phyloP scores from a whole-genome alignment of 331 rosid genomes.

The Saraca asoca region DNA sequence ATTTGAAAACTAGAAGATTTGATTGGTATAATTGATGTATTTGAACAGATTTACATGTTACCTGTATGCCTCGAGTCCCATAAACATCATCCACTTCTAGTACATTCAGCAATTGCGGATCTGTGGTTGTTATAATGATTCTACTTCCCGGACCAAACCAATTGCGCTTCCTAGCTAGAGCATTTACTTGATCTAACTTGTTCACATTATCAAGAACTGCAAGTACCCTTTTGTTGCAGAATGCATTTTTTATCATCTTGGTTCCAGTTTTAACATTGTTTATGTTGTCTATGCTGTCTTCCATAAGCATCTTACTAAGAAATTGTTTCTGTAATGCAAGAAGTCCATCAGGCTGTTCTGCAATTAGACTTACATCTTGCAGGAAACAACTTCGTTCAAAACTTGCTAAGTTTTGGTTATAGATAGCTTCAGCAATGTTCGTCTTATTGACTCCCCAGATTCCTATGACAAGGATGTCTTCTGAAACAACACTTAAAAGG shows the following conservation, averaged over 20 bases:
- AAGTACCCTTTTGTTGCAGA: constrained; percentile 19
- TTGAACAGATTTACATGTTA: not conserved
- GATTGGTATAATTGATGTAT: too few relatives aligned
- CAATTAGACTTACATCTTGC: constrained; percentile 1
- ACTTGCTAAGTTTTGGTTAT: constrained; percentile 5
- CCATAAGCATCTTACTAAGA: constrained; percentile 15
- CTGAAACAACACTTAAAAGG: constrained; percentile 26
- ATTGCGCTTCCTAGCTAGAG: constrained; percentile 9
- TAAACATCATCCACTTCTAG: constrained; percentile 29
- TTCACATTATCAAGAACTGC: constrained; percentile 30
- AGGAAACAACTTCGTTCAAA: constrained; percentile 27
- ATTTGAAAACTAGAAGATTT: not conserved
- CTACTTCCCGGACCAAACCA: constrained; percentile 30
- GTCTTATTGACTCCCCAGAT: constrained; percentile 21
- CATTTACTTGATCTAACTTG: constrained; percentile 15
- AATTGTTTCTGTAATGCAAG: constrained; percentile 10
- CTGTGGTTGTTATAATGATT: constrained; percentile 28
- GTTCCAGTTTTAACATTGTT: constrained; percentile 3
- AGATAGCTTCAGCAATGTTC: not conserved
- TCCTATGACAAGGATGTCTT: constrained; percentile 30
- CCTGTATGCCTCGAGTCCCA: constrained; percentile 38
- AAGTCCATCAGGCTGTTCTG: constrained; percentile 15
- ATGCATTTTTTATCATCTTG: constrained; percentile 13
- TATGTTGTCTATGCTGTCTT: constrained; percentile 11
- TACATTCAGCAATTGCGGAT: constrained; percentile 21